Base-by-base conservation (phyloP, 2,329 filamentous ascomycete genomes). In the Blastomyces percursus region DNA sequence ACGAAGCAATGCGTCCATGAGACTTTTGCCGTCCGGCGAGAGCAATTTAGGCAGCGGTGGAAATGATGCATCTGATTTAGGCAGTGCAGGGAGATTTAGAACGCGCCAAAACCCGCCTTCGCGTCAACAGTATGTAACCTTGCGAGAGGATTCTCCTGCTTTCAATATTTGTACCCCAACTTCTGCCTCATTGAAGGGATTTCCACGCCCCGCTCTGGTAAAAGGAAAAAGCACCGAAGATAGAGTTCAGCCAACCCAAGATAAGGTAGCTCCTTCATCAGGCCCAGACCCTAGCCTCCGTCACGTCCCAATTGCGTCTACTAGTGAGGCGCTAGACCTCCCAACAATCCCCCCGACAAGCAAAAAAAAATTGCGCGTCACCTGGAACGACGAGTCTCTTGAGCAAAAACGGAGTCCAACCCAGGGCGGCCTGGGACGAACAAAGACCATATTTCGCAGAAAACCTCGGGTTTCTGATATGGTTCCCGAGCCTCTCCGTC, bases 1-100 rank as follows among this genome's bases (percentile, higher is more conserved):
- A 30, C 56, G 61, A 44, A 57, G 71, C 51, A 71, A 75, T 68
- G 72, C 75, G 9, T 78, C 78, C 0, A 77, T 80, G 76, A 74
- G 78, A 46, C 67, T 81, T 64, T 67, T 81, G 35, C 77, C 78
- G 6, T 74, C 74, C 11, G 59, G 64, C 19, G 59, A 21, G 11
- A 60, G 56, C 21, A 46, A 46, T 46, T 46, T 59, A 9, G 40
- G 40, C 12, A 58, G 51, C 40, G 59, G 50, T 35, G 59, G 55
- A 24, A 60, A 50, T 19, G 55, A 61, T 38, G 42, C 55, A 30
- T 16, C 55, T 24, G 66, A 65, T 46, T 44, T 64, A 42, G 63
- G 61, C 48, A 65, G 62, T 27, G 44, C 59, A 32, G 38, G 35
- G 30, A 61, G 63, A 59, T 65, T 56, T 52, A 64, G 60, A 61